These are phyloP conservation scores for Platanus orientalis DNA, from an alignment of 164 flowering plant genomes.

Conservation along the genomic window DNA sequence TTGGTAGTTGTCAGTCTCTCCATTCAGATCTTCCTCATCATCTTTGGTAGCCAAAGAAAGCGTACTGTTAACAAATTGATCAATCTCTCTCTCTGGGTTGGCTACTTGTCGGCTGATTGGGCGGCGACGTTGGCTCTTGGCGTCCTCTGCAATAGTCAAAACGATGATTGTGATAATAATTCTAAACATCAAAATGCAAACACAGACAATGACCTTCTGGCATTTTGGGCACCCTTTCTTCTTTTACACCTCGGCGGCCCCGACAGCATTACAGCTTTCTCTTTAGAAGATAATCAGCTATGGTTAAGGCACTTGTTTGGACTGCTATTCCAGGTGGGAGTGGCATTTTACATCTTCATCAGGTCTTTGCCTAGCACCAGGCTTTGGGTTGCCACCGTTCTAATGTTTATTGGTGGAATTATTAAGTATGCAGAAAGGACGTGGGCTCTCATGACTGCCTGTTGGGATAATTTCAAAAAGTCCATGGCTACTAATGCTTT, in stretches of 20 bases:
- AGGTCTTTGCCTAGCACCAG: background rate
- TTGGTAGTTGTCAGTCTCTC: slow-evolving; percentile 10
- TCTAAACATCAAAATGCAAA: background rate
- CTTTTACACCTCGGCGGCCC: background rate
- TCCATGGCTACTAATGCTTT: slow-evolving; percentile 20
- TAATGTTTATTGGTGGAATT: slow-evolving; percentile 31
- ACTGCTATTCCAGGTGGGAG: background rate
- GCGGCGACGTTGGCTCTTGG: slow-evolving; percentile 13
- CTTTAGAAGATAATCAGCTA: background rate
- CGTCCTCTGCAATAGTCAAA: background rate
- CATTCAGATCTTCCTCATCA: slow-evolving; percentile 5
- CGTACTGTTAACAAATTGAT: background rate
- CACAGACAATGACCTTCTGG: background rate
- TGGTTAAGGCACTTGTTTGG: slow-evolving; percentile 1
- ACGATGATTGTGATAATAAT: background rate
- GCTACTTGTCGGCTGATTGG: slow-evolving; percentile 17
- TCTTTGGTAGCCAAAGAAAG: slow-evolving; percentile 11
- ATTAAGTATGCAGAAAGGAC: slow-evolving; percentile 39
- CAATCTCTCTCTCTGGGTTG: slow-evolving; percentile 7
- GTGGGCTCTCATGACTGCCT: slow-evolving; percentile 27
- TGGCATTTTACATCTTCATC: background rate
- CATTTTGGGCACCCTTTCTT: background rate
- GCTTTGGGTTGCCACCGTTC: slow-evolving; percentile 8
- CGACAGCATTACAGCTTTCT: background rate
- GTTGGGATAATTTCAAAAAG: slow-evolving; percentile 18